A percentile compares a stretch with the other conserved stretches of the same genome.
phyloP scores from a whole-genome alignment of 2,329 filamentous ascomycete species.

The Fusarium udum region DNA sequence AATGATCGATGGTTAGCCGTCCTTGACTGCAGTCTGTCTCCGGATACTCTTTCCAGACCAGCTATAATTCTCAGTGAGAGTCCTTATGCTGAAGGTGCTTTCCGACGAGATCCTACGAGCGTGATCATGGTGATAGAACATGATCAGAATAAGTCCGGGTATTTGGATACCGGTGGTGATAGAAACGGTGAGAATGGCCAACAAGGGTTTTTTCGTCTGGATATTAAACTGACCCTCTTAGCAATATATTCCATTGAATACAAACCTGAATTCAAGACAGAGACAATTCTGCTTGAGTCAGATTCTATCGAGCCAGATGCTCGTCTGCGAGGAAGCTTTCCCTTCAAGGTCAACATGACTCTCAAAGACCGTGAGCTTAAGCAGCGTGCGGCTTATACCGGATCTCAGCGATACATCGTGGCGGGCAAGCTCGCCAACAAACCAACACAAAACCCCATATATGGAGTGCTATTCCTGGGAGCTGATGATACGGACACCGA shows the following conservation, averaged over 20 bases:
- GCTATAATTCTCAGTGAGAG: slow-evolving; percentile 40
- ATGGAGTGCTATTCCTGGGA: slow-evolving; percentile 40
- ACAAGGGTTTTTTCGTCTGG: neutral
- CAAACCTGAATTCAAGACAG: slow-evolving; percentile 41
- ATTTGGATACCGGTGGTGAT: slow-evolving; percentile 33
- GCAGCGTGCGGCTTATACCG: slow-evolving; percentile 41
- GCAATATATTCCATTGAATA: slow-evolving; percentile 42
- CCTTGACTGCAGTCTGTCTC: slow-evolving; percentile 43
- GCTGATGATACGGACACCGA: slow-evolving; percentile 38
- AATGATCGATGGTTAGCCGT: slow-evolving; percentile 39
- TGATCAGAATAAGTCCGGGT: slow-evolving; percentile 35
- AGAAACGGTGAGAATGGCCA: slow-evolving; percentile 18
- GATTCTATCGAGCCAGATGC: slow-evolving; percentile 35
- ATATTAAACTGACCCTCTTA: slow-evolving; percentile 17
- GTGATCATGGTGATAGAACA: slow-evolving; percentile 43
- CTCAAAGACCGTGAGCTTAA: slow-evolving; percentile 34
- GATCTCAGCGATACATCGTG: slow-evolving; percentile 40
- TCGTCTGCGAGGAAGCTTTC: slow-evolving; percentile 39
- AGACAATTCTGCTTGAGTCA: slow-evolving; percentile 39
- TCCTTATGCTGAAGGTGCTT: slow-evolving; percentile 30
- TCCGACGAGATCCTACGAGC: slow-evolving; percentile 35
- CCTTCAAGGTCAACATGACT: slow-evolving; percentile 40
- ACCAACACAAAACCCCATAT: slow-evolving; percentile 41
- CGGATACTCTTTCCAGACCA: slow-evolving; percentile 40
- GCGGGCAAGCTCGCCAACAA: slow-evolving; percentile 34